These are phyloP conservation scores for Monosporascus ibericus DNA, from an alignment of 2,329 filamentous ascomycete genomes.

Conservation along the genomic window DNA sequence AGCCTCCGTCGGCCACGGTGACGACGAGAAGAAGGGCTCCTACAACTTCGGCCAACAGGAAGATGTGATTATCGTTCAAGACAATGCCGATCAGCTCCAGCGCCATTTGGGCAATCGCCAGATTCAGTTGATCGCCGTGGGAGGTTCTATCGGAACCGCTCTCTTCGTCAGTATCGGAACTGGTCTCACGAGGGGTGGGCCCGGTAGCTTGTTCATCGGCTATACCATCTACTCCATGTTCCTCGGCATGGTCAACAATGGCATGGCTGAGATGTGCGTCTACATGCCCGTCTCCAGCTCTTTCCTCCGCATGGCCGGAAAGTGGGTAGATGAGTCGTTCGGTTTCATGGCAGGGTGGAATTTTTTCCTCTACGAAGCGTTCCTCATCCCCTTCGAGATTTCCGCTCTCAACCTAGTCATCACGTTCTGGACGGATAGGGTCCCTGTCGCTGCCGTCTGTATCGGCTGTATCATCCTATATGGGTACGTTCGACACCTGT, in stretches of 20 bases:
- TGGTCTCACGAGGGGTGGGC: slow-evolving; percentile 44
- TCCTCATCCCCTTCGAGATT: slow-evolving; percentile 36
- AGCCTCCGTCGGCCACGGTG: not conserved
- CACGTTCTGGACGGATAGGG: slow-evolving; percentile 39
- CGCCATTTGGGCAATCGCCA: slow-evolving; percentile 39
- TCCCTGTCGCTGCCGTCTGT: slow-evolving; percentile 44
- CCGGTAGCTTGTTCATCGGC: slow-evolving; percentile 50
- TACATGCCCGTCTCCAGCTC: slow-evolving; percentile 58
- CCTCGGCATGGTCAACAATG: slow-evolving; percentile 58
- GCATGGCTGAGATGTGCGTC: slow-evolving; percentile 58
- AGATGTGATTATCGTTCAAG: slow-evolving; percentile 10
- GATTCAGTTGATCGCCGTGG: slow-evolving; percentile 54
- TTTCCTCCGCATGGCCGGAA: slow-evolving; percentile 58
- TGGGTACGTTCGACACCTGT: slow-evolving; percentile 30
- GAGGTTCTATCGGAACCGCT: slow-evolving; percentile 51
- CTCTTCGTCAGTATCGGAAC: slow-evolving; percentile 57
- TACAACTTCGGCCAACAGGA: slow-evolving; percentile 10
- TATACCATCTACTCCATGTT: slow-evolving; percentile 48
- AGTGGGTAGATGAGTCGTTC: slow-evolving; percentile 60
- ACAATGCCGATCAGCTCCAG: slow-evolving; percentile 26
- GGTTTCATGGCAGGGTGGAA: slow-evolving; percentile 49
- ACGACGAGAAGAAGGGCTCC: slow-evolving; percentile 15
- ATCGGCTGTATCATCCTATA: slow-evolving; percentile 24
- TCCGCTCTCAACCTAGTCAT: slow-evolving; percentile 35
- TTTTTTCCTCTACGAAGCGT: slow-evolving; percentile 36